Conservation (phyloP, 495 filamentous ascomycete genomes). For the Geopyxis carbonaria region DNA sequence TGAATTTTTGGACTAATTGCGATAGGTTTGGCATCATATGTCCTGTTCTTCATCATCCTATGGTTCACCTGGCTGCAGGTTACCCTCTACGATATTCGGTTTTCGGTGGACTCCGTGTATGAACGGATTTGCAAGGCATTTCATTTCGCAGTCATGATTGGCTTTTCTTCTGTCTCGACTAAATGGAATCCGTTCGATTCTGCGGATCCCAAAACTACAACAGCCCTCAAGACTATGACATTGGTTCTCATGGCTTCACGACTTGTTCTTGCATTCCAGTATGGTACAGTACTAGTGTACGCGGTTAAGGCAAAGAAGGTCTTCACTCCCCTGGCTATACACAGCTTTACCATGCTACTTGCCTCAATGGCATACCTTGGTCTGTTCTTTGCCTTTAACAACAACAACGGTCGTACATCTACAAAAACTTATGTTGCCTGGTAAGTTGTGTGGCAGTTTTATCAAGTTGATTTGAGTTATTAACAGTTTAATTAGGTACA, state of each 20-base stretch:
- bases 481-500: constrained; percentile 45
- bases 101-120: constrained; percentile 48
- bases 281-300: constrained; percentile 34
- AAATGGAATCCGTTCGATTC: constrained; percentile 26
- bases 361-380: constrained; percentile 34
- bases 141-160: constrained; percentile 47
- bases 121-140: constrained; percentile 45
- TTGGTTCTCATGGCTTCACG: constrained; percentile 44
- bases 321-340: constrained; percentile 27
- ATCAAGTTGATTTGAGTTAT: too few relatives aligned
- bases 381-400: constrained; percentile 26
- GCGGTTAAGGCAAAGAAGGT: constrained; percentile 28
- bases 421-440: constrained; percentile 26
- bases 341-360: constrained; percentile 29
- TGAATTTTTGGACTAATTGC: constrained; percentile 33
- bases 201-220: constrained; percentile 30
- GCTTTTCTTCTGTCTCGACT: constrained; percentile 40
- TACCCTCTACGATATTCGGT: constrained; percentile 51
- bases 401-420: neutral
- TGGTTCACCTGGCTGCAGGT: constrained; percentile 62
- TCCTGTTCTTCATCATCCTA: constrained; percentile 44
- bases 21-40: constrained; percentile 29
- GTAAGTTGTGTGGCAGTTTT: constrained; percentile 21
- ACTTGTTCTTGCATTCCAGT: constrained; percentile 40
- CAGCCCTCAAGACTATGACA: constrained; percentile 33